phyloP scores from a whole-genome alignment of 2,329 filamentous ascomycete species.

The Sordariomycetes sp. region DNA sequence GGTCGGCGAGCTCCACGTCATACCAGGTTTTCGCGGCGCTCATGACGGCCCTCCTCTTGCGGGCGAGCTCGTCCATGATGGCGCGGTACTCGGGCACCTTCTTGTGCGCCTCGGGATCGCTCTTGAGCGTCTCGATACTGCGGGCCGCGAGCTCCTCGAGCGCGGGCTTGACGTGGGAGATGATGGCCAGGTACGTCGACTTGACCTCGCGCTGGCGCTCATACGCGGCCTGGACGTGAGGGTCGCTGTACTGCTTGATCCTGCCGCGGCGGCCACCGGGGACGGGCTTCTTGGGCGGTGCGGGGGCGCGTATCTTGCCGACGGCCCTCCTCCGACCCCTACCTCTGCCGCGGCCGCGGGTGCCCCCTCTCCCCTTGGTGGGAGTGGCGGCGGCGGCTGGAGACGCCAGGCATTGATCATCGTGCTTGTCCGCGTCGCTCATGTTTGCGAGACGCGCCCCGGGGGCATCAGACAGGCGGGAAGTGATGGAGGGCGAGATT shows the following conservation, averaged over 20 bases:
- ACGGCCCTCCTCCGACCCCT: conserved; percentile 8
- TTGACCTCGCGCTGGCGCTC: conserved; percentile 56
- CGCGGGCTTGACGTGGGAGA: conserved; percentile 48
- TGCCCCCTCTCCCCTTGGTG: conserved; percentile 8
- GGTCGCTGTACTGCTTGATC: conserved; percentile 41
- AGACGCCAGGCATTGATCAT: conserved; percentile 9
- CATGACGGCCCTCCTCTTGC: conserved; percentile 18
- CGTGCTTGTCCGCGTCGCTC: conserved; percentile 20
- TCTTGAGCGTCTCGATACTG: conserved; percentile 41
- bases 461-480: conserved; percentile 8
- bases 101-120: conserved; percentile 37
- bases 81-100: conserved; percentile 36
- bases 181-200: conserved; percentile 48
- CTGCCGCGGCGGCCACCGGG: conserved; percentile 28
- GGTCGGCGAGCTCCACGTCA: conserved; percentile 12
- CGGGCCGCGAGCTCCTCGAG: conserved; percentile 53
- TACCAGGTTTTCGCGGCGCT: not conserved
- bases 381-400: conserved; percentile 9
- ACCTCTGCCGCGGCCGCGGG: conserved; percentile 10
- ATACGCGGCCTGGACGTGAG: conserved; percentile 41
- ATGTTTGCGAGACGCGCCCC: conserved; percentile 22
- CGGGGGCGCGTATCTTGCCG: conserved; percentile 15
- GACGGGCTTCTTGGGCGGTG: conserved; percentile 19
- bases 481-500: not conserved
- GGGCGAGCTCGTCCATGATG: conserved; percentile 37